A percentile compares a stretch with the other conserved stretches of the same genome.
Evolutionary conservation across 352 stramenopile genomes (phyloP).

Genomic region (Phytophthora palmivora): DNA sequence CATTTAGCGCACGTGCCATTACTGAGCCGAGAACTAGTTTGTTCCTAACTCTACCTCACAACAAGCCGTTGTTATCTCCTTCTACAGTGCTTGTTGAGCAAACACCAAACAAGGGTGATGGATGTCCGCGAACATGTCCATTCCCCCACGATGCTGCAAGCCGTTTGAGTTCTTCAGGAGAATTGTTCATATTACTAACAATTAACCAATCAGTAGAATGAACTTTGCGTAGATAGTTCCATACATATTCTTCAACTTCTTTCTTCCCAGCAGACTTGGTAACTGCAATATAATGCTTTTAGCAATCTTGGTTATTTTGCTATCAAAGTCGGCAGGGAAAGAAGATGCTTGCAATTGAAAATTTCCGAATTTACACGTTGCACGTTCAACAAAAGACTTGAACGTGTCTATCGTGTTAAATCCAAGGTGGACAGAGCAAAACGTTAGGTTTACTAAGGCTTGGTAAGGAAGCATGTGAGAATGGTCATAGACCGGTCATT

Average conservation of each 20-base stretch:
- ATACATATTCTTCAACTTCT: too few species aligned
- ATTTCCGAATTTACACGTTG: slow-evolving; percentile 10
- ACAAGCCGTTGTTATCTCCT: neutral
- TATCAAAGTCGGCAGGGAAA: neutral
- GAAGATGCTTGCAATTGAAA: neutral
- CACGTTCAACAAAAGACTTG: slow-evolving; percentile 1
- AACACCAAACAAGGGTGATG: neutral
- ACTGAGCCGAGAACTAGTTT: neutral
- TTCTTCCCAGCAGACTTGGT: too few species aligned
- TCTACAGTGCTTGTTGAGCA: neutral
- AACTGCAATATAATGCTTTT: too few species aligned
- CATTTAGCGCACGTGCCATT: neutral
- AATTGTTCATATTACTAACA: too few species aligned
- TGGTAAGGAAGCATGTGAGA: slow-evolving; percentile 5
- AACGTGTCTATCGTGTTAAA: slow-evolving; percentile 27
- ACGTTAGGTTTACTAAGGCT: slow-evolving; percentile 7
- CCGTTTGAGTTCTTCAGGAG: too few species aligned
- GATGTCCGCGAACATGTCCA: neutral
- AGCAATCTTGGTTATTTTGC: too few species aligned
- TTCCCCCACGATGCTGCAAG: neutral
- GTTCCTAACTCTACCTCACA: neutral
- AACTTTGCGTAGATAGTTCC: too few species aligned
- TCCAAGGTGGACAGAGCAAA: slow-evolving; percentile 12
- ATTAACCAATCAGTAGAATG: too few species aligned
- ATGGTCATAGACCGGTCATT: slow-evolving; percentile 11